These are phyloP conservation scores for Volvariella surrecta DNA, from an alignment of 1,284 basidiomycete genomes.

Conservation along the genomic window DNA sequence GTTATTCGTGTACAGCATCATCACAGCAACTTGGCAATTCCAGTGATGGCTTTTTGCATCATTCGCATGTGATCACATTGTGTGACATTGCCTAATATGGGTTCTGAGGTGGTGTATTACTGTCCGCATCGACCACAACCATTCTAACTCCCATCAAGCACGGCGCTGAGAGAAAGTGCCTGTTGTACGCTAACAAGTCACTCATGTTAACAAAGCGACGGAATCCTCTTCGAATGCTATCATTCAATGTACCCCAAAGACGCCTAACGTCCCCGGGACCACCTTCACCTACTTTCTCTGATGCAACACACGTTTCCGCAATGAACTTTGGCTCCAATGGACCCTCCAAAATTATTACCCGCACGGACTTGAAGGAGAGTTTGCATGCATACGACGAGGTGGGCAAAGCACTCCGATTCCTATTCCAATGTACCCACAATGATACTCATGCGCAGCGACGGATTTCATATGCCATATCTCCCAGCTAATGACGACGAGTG, in stretches of 20 bases:
- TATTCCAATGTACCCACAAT: not conserved
- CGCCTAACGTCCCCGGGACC: conserved; percentile 47
- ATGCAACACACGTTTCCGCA: conserved; percentile 66
- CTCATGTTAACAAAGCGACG: conserved; percentile 47
- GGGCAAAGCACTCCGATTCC: conserved; percentile 17
- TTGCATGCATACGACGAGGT: conserved; percentile 77
- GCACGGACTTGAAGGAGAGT: conserved; percentile 71
- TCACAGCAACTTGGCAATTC: too few relatives aligned
- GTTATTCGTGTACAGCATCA: too few relatives aligned
- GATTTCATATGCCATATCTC: conserved; percentile 8
- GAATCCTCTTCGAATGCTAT: conserved; percentile 49
- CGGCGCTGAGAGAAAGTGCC: too few relatives aligned
- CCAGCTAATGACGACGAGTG: conserved; percentile 72
- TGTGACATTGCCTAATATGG: too few relatives aligned
- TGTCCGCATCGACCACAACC: not conserved
- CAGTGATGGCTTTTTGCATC: too few relatives aligned
- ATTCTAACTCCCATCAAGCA: not conserved
- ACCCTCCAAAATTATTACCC: conserved; percentile 75
- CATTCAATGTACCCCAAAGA: conserved; percentile 35
- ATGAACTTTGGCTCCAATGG: conserved; percentile 66
- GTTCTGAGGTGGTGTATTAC: too few relatives aligned
- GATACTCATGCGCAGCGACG: too few relatives aligned
- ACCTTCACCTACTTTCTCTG: conserved; percentile 78
- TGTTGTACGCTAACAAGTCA: too few relatives aligned
- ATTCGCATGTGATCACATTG: too few relatives aligned